Evolutionary conservation across 805 yeast genomes (phyloP), one percentile per base, ranked within the genome.

Genomic region (Yarrowia yakushimensis): DNA sequence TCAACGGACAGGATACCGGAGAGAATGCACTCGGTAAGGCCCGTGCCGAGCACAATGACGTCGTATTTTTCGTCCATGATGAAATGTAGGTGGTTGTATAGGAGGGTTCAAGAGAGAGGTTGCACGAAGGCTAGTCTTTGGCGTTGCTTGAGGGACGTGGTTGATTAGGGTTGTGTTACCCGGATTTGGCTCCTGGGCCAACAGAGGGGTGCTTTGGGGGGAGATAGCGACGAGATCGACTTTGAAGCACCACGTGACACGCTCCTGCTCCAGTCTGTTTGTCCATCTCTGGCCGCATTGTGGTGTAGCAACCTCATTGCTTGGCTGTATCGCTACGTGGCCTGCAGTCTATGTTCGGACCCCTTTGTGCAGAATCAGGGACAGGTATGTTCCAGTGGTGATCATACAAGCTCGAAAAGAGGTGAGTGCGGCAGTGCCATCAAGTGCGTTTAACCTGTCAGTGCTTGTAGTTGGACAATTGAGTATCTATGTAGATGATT

Each of bases 1-100:
- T 94, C 98, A n/a, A 93, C 97, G 10, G 97, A 90, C 48, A 94
- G 81, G 60, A 94, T 77, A 3, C 99, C 99, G 0, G 97, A 90
- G 46, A 94, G 82, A 65, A 94, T 87, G 78, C 99, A 94, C 75
- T 94, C 99, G 48, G 97, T 93, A 67, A 94, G 82, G n/a, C 99
- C 99, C 80, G 27, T 81, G 71, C 98, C 99, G 65, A 93, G 81
- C 27, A 93, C 97, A 69, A 94, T 93, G 65, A 93, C 97, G 79
- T 94, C 99, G 84, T 92, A 94, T 67, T 89, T 84, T 76, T 92
- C 97, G 77, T 94, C 98, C 97, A 94, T 90, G 48, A 64, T 69
- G 36, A 23, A n/a, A 20, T 34, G 42, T 15, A 30, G 27, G 30
- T 28, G 33, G 34, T 45, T 18, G 41, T 33, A 25, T 48, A 48